Evolutionary conservation across 495 filamentous ascomycete genomes (phyloP).

Genomic region (Friedmanniomyces simplex): DNA sequence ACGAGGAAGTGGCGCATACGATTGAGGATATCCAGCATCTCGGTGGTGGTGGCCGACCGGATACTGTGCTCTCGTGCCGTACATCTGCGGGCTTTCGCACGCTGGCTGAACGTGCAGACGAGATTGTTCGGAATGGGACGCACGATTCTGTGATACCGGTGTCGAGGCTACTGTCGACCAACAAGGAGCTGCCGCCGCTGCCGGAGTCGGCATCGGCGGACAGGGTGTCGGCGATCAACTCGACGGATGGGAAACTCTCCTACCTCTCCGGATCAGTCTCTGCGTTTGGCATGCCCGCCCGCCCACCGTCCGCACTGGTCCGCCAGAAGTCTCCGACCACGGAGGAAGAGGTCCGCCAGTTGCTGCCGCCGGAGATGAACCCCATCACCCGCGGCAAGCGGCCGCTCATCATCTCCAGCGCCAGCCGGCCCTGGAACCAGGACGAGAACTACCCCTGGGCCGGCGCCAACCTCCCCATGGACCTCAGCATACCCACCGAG

Average conservation of each 20-base stretch:
- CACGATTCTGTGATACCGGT: constrained; percentile 18
- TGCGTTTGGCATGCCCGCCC: constrained; percentile 9
- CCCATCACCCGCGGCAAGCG: constrained; percentile 20
- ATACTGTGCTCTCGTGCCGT: constrained; percentile 15
- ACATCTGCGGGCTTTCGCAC: constrained; percentile 23
- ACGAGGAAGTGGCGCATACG: constrained; percentile 20
- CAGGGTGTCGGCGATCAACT: constrained; percentile 11
- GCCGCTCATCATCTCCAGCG: constrained; percentile 14
- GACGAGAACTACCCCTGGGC: constrained; percentile 34
- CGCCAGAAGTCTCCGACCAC: constrained; percentile 10
- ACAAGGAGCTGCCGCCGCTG: constrained; percentile 22
- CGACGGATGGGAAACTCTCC: constrained; percentile 8
- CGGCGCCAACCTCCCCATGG: constrained; percentile 20
- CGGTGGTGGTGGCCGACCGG: constrained; percentile 15
- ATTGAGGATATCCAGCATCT: constrained; percentile 24
- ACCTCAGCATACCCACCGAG: constrained; percentile 27
- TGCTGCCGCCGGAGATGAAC: constrained; percentile 22
- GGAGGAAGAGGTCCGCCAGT: constrained; percentile 15
- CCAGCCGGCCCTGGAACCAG: constrained; percentile 30
- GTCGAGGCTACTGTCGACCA: not conserved
- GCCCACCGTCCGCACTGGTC: constrained; percentile 12
- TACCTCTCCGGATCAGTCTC: constrained; percentile 20
- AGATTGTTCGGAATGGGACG: constrained; percentile 21
- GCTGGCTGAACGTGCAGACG: constrained; percentile 20
- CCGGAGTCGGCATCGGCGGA: constrained; percentile 16